Evolutionary conservation across 2,329 filamentous ascomycete species (phyloP), one percentile per base, ranked within the genome.

Genomic region (Dothistroma septosporum): DNA sequence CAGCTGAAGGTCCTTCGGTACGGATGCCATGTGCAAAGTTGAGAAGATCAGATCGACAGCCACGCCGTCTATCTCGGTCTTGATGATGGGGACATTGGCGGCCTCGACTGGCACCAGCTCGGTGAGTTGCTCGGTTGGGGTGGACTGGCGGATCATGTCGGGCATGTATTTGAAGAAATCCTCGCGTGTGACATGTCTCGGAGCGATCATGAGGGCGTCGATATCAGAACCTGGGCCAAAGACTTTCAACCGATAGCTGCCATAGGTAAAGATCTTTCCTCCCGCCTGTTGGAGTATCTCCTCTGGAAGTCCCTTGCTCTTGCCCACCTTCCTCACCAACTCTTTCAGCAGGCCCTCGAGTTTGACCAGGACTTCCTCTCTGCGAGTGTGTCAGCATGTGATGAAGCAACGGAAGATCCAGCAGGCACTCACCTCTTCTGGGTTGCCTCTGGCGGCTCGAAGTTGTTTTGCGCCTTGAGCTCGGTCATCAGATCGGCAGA

Each of bases 171-270:
- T 80, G 79, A 99, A 99, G 79, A 96, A 99, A 76, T 99, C 91
- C 33, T 93, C 88, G 61, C 91, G 88, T 12, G 85, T 85, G 56
- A 97, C 89, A 72, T 96, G 92, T 77, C 91, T 92, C 10, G 94
- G 94, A 14, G 88, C 92, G 55, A 97, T 89, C 61, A 97, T 87
- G 55, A 99, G 85, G 1, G 94, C 97, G 78, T 99, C 94, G 70
- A 99, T 97, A 85, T 99, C 94, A 52, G 94, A 97, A 55, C 92
- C 92, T 49, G 94, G 94, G 6, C 92, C 92, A 75, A 90, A 96
- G 24, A 97, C 94, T 62, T 94, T 94, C 12, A 99, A 82, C 44
- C 92, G 88, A 76, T 93, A 99, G 76, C 94, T 97, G 65, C 94
- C 94, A 75, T 94, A 99, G 0, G 93, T 95, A 75, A 96, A 96